A percentile compares a stretch with the other conserved stretches of the same genome.
Evolutionary conservation across 2,329 filamentous ascomycete species (phyloP).

Genomic region (Aschersonia sp.): DNA sequence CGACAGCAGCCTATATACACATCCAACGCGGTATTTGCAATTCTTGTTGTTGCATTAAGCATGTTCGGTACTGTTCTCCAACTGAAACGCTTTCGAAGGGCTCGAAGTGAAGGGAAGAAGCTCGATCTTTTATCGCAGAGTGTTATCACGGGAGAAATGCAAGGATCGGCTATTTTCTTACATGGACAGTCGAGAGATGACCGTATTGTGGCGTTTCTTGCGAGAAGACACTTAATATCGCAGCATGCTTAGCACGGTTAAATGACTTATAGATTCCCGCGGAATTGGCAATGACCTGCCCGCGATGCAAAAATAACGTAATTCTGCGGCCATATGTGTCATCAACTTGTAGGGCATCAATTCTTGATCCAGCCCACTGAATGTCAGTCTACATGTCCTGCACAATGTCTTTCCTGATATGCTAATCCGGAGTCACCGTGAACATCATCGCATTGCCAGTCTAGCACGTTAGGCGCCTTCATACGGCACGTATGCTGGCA

Average conservation of each 20-base stretch:
- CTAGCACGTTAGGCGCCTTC: no score
- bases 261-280: no score
- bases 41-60: constrained; percentile 3
- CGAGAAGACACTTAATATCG: constrained; percentile 1
- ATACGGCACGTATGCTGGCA: no score
- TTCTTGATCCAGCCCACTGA: no score
- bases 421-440: no score
- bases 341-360: no score
- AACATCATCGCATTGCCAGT: no score
- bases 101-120: constrained; percentile 17
- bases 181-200: constrained; percentile 6
- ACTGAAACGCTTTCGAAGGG: neutral
- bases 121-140: constrained; percentile 1
- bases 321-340: no score
- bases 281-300: no score
- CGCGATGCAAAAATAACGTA: no score
- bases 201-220: constrained; percentile 7
- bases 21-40: constrained; percentile 5
- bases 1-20: constrained; percentile 1
- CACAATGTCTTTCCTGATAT: no score
- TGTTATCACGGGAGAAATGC: constrained; percentile 1
- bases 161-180: constrained; percentile 1
- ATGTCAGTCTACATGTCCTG: no score
- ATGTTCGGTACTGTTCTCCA: constrained; percentile 4
- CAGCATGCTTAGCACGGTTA: neutral